phyloP scores from a whole-genome alignment of 345 rosid genomes.

The Brassica napus region DNA sequence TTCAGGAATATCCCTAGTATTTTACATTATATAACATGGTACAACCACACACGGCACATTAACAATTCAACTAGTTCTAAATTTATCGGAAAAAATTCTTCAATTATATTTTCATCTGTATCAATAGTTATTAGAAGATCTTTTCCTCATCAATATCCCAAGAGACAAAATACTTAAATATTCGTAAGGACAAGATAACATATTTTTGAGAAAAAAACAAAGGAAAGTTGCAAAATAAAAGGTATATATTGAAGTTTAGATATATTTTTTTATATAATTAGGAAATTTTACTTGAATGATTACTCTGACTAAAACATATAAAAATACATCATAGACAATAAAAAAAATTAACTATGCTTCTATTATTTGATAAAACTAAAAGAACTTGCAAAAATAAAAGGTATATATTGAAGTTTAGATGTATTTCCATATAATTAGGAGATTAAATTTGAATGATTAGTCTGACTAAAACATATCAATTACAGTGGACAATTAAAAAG shows the following conservation, averaged over 20 bases:
- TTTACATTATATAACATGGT: conserved; percentile 38
- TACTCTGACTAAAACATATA: background rate
- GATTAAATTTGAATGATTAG: background rate
- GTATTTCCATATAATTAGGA: background rate
- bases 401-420: background rate
- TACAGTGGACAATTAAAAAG: background rate
- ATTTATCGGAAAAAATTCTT: background rate
- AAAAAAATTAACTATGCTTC: too few relatives aligned
- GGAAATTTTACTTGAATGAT: background rate
- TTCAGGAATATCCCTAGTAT: conserved; percentile 21
- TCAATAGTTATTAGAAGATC: background rate
- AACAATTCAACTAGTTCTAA: conserved; percentile 16
- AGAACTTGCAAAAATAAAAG: background rate
- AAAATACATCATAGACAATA: too few relatives aligned
- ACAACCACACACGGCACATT: conserved; percentile 40
- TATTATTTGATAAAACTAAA: too few relatives aligned
- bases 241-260: background rate
- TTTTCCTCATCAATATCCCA: conserved; percentile 22
- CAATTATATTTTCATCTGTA: background rate
- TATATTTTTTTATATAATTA: background rate
- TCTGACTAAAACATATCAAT: background rate
- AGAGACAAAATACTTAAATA: background rate
- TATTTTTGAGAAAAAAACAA: background rate
- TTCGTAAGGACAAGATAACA: conserved; percentile 4
- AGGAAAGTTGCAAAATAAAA: background rate